Conservation (phyloP, 148 eudicot species). For the Camellia granthamiana region DNA sequence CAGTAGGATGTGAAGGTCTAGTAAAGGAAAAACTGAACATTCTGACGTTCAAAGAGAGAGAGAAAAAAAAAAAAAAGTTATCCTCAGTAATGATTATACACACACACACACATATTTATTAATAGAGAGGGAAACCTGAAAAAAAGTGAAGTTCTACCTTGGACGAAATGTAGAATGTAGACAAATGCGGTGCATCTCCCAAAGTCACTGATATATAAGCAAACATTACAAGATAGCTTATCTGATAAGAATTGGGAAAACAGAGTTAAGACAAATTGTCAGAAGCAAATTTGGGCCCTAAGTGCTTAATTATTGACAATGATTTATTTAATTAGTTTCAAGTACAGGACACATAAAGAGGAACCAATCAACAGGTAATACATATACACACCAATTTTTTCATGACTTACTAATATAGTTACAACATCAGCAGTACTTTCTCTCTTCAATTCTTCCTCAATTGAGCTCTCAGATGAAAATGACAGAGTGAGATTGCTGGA, state of each 20-base stretch:
- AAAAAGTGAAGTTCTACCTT: constrained; percentile 56
- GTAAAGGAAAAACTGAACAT: no score
- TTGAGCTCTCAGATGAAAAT: constrained; percentile 96
- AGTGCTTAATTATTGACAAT: neutral
- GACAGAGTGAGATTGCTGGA: constrained; percentile 75
- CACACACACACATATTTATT: neutral
- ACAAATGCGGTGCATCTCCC: constrained; percentile 75
- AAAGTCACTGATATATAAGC: constrained; percentile 96
- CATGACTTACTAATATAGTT: constrained; percentile 68
- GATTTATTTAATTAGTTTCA: neutral
- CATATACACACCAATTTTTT: neutral
- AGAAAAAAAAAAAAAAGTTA: no score
- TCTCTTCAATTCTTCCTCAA: constrained; percentile 97
- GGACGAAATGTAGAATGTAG: constrained; percentile 69
- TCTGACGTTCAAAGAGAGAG: no score
- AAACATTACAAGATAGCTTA: constrained; percentile 99
- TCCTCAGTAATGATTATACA: no score
- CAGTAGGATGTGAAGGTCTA: no score
- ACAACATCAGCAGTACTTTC: constrained; percentile 98
- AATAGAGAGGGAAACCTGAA: neutral
- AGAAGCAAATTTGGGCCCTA: constrained; percentile 1
- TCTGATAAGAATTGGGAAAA: constrained; percentile 42
- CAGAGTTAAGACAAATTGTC: neutral
- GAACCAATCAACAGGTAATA: constrained; percentile 1
- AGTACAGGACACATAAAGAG: constrained; percentile 6